Evolutionary conservation across 352 stramenopile species (phyloP).

Genomic region (Phytophthora aleatoria): DNA sequence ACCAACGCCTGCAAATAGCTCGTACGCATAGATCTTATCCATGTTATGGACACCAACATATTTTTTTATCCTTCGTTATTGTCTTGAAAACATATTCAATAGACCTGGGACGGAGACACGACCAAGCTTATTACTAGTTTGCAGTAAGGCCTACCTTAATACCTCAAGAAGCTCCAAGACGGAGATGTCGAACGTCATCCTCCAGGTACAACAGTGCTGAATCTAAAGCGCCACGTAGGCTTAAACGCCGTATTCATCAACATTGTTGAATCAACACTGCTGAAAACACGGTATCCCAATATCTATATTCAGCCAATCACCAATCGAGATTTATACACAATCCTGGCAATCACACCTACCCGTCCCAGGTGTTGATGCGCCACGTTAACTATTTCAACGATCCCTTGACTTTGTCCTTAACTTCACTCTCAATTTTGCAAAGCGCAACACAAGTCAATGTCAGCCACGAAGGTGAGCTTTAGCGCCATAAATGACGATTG

Average conservation of each 20-base stretch:
- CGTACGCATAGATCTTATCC: no score
- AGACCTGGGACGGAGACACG: background rate
- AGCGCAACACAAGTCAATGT: conserved; percentile 7
- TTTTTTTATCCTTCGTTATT: no score
- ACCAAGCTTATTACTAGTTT: background rate
- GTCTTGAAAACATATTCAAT: background rate
- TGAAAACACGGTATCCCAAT: background rate
- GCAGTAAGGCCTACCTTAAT: no score
- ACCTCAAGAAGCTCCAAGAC: no score
- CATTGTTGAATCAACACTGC: background rate
- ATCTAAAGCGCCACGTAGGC: background rate
- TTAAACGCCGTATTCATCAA: background rate
- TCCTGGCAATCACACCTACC: conserved; percentile 4
- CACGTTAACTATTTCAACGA: background rate
- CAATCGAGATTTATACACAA: background rate
- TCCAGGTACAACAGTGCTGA: no score
- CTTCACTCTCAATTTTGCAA: conserved; percentile 16
- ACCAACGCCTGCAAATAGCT: background rate
- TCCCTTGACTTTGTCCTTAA: no score
- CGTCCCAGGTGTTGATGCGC: background rate
- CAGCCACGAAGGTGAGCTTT: conserved; percentile 18
- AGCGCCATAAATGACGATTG: conserved; percentile 14
- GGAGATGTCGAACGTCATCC: no score
- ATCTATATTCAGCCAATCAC: background rate
- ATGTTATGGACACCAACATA: no score